A percentile compares a stretch with the other conserved stretches of the same genome.
Evolutionary conservation across 2,329 filamentous ascomycete genomes (phyloP).

Genomic region (Huntiella savannae): DNA sequence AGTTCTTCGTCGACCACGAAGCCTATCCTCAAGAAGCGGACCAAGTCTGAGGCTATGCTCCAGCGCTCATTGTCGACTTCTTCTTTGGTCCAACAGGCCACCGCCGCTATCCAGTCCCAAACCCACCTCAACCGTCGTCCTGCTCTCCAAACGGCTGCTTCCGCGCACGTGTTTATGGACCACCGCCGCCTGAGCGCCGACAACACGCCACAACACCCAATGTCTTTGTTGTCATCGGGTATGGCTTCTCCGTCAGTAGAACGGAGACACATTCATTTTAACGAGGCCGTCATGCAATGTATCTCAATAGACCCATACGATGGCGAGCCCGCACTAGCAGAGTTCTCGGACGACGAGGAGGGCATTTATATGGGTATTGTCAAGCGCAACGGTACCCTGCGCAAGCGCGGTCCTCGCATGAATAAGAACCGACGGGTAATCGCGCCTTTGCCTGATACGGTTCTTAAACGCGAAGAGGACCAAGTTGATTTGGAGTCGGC

Average conservation of each 20-base stretch:
- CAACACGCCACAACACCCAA: not conserved
- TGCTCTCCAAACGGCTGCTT: constrained; percentile 23
- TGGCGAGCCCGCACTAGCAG: constrained; percentile 34
- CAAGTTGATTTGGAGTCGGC: constrained; percentile 46
- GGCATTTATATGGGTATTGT: constrained; percentile 55
- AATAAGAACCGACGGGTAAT: constrained; percentile 55
- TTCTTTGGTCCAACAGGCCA: constrained; percentile 75
- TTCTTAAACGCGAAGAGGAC: constrained; percentile 65
- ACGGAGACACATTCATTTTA: constrained; percentile 83
- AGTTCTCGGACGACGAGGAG: constrained; percentile 39
- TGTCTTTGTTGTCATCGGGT: constrained; percentile 55
- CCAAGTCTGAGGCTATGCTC: constrained; percentile 88
- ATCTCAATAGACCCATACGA: constrained; percentile 82
- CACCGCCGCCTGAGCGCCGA: constrained; percentile 15
- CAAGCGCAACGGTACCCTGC: constrained; percentile 42
- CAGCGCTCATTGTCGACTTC: constrained; percentile 76
- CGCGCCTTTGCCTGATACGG: constrained; percentile 72
- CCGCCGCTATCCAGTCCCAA: constrained; percentile 69
- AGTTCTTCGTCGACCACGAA: constrained; percentile 62
- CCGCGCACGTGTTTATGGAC: constrained; percentile 23
- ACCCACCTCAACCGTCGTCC: constrained; percentile 38
- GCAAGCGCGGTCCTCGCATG: constrained; percentile 33
- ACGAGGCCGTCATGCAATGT: constrained; percentile 87
- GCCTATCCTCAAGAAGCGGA: constrained; percentile 89
- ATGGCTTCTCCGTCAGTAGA: constrained; percentile 41